A percentile compares a stretch with the other conserved stretches of the same genome.
Conservation (phyloP, 495 filamentous ascomycete species). For the Xylaria acuta region DNA sequence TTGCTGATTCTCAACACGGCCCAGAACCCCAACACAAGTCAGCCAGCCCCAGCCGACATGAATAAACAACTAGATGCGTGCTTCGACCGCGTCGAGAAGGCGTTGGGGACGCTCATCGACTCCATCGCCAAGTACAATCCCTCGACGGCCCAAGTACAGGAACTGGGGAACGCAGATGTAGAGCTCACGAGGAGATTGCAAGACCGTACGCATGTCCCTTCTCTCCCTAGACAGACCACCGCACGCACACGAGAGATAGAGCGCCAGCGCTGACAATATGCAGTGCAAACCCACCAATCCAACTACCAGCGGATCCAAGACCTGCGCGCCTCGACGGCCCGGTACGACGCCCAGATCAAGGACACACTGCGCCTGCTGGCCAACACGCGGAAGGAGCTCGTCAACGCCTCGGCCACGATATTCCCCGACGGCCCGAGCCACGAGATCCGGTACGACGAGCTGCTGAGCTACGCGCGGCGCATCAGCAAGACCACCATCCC, state of each 20-base stretch:
- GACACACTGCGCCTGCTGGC: conserved; percentile 66
- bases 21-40: neutral
- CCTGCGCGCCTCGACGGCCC: conserved; percentile 64
- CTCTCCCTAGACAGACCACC: neutral
- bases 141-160: conserved; percentile 63
- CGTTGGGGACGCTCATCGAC: conserved; percentile 69
- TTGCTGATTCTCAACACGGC: neutral
- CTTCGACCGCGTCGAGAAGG: conserved; percentile 72
- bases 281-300: conserved; percentile 71
- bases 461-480: conserved; percentile 73
- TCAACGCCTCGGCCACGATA: conserved; percentile 60
- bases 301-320: conserved; percentile 68
- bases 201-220: conserved; percentile 51
- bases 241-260: neutral
- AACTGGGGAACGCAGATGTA: conserved; percentile 71
- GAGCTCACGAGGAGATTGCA: conserved; percentile 65
- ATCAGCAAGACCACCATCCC: conserved; percentile 77
- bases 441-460: conserved; percentile 66
- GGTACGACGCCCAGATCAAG: conserved; percentile 67
- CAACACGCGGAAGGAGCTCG: conserved; percentile 69
- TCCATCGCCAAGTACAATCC: conserved; percentile 82
- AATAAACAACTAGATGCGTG: conserved; percentile 62
- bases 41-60: conserved; percentile 48
- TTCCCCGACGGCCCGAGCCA: conserved; percentile 50
- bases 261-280: neutral